Conservation (phyloP, 1,284 basidiomycete genomes). For the Laetiporus sulphureus region DNA sequence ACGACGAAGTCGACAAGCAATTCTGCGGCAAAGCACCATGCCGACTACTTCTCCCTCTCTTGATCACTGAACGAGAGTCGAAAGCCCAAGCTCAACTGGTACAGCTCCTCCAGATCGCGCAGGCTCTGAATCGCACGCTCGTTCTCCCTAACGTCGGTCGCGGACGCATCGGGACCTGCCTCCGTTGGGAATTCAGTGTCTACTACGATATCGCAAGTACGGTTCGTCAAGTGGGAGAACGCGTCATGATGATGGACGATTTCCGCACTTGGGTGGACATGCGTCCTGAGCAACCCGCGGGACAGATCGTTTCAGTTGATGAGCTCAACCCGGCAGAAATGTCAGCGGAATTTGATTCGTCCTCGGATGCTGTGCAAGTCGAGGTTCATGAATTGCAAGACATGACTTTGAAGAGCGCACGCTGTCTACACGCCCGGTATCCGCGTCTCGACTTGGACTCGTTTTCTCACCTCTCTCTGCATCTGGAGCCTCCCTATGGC, state of each 20-base stretch:
- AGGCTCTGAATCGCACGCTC: slow-evolving; percentile 38
- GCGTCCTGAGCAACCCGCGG: slow-evolving; percentile 19
- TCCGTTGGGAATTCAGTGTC: slow-evolving; percentile 32
- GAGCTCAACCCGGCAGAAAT: slow-evolving; percentile 3
- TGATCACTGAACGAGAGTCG: slow-evolving; percentile 43
- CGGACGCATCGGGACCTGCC: slow-evolving; percentile 40
- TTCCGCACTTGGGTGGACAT: slow-evolving; percentile 31
- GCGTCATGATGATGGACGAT: slow-evolving; percentile 26
- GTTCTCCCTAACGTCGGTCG: slow-evolving; percentile 47
- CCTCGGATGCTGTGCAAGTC: slow-evolving; percentile 7
- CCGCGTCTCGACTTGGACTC: slow-evolving; percentile 10
- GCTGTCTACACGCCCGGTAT: slow-evolving; percentile 15
- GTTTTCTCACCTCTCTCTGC: slow-evolving; percentile 9
- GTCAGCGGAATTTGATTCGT: neutral
- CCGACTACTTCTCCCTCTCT: slow-evolving; percentile 40
- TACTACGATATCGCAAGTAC: slow-evolving; percentile 38
- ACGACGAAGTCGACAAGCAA: slow-evolving; percentile 16
- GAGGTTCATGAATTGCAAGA: slow-evolving; percentile 8
- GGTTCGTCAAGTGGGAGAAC: slow-evolving; percentile 7
- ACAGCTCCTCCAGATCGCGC: slow-evolving; percentile 37
- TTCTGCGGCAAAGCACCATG: slow-evolving; percentile 24
- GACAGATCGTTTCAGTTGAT: slow-evolving; percentile 19
- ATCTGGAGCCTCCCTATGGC: too few species aligned
- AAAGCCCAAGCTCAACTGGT: slow-evolving; percentile 41
- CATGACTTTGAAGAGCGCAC: slow-evolving; percentile 10